Conservation (phyloP, 176 grass and related monocot species). For the Rhipidocladum racemiflorum region DNA sequence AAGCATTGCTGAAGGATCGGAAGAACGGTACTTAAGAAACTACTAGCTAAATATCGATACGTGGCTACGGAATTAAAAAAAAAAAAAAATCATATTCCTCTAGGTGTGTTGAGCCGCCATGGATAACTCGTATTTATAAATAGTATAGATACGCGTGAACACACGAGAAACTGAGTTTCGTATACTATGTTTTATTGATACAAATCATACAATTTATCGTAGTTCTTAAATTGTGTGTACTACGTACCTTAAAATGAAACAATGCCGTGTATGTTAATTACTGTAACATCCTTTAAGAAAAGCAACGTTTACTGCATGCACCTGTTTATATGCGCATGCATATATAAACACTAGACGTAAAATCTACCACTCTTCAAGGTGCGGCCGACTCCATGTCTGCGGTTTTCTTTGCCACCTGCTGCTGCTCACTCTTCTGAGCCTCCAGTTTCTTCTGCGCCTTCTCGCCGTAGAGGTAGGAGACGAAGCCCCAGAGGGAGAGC, state of each 20-base stretch:
- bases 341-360: neutral
- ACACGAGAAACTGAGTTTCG: neutral
- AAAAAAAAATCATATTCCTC: too few relatives aligned
- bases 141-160: neutral
- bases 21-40: neutral
- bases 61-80: too few relatives aligned
- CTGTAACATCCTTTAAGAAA: neutral
- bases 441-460: constrained; percentile 36
- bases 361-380: neutral
- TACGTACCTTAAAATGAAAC: constrained; percentile 26
- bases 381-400: constrained; percentile 15
- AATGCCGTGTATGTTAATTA: neutral
- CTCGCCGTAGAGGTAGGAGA: constrained; percentile 74
- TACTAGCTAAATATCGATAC: too few relatives aligned
- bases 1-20: too few relatives aligned
- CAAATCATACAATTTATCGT: neutral
- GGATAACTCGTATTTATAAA: too few relatives aligned
- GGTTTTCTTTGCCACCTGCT: constrained; percentile 9
- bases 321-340: neutral
- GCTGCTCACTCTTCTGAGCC: constrained; percentile 16
- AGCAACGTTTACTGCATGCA: neutral
- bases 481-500: constrained; percentile 71
- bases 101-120: too few relatives aligned
- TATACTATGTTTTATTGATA: neutral
- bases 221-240: neutral